Conservation (phyloP, 108 stramenopile species). For the Nannochloropsis gaditana region DNA sequence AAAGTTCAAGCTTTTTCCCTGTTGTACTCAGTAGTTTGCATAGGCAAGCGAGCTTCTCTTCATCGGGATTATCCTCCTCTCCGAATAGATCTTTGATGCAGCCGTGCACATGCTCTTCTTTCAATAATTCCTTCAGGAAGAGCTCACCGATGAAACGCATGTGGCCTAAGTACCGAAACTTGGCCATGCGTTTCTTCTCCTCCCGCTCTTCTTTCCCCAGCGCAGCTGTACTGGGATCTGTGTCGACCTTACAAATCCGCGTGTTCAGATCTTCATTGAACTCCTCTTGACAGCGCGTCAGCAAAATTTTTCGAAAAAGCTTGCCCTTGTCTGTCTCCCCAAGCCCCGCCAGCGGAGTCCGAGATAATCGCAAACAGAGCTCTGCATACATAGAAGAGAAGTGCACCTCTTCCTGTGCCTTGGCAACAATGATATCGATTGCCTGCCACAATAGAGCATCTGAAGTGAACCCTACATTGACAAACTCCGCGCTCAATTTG, state of each 20-base stretch:
- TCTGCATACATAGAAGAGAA: constrained; percentile 52
- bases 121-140: constrained; percentile 46
- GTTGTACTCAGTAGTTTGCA: constrained; percentile 41
- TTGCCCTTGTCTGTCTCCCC: constrained; percentile 42
- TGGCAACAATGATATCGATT: constrained; percentile 42
- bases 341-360: constrained; percentile 31
- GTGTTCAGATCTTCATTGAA: constrained; percentile 36
- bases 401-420: constrained; percentile 49
- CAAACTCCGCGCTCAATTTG: constrained; percentile 39
- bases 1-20: constrained; percentile 36
- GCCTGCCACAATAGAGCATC: constrained; percentile 24
- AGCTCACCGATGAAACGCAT: constrained; percentile 49
- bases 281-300: constrained; percentile 43
- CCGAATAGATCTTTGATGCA: background rate
- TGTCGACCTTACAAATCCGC: background rate
- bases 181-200: constrained; percentile 38
- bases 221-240: background rate
- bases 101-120: constrained; percentile 44
- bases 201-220: constrained; percentile 30
- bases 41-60: constrained; percentile 44
- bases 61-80: constrained; percentile 24
- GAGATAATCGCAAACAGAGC: constrained; percentile 37
- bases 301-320: constrained; percentile 45
- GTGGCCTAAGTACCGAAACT: constrained; percentile 44
- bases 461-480: constrained; percentile 29